Evolutionary conservation across 352 stramenopile species (phyloP).

Genomic region (Stramenopiles sp.): DNA sequence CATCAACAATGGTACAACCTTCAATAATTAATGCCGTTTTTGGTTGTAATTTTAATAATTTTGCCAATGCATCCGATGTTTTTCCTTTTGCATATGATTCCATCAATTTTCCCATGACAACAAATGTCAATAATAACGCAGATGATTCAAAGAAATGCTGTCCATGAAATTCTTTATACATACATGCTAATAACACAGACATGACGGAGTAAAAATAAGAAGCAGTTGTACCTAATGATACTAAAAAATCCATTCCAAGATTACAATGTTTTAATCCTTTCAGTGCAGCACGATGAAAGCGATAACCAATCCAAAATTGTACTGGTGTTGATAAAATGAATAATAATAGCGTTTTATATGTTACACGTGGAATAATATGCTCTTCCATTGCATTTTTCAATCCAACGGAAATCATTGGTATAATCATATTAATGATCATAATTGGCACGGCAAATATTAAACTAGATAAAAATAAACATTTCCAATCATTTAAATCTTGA

Average conservation of each 20-base stretch:
- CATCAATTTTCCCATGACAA: slow-evolving; percentile 92
- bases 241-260: slow-evolving; percentile 88
- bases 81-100: slow-evolving; percentile 72
- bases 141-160: slow-evolving; percentile 86
- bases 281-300: slow-evolving; percentile 80
- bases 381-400: slow-evolving; percentile 42
- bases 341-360: slow-evolving; percentile 44
- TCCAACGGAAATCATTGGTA: slow-evolving; percentile 39
- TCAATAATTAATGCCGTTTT: slow-evolving; percentile 42
- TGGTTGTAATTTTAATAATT: slow-evolving; percentile 82
- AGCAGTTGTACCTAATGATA: slow-evolving; percentile 82
- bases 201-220: slow-evolving; percentile 85
- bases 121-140: slow-evolving; percentile 92
- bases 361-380: slow-evolving; percentile 42
- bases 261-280: slow-evolving; percentile 61
- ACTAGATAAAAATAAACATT: slow-evolving; percentile 52
- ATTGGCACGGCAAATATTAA: slow-evolving; percentile 78
- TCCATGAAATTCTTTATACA: background rate
- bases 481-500: slow-evolving; percentile 49
- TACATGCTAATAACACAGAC: slow-evolving; percentile 35
- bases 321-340: slow-evolving; percentile 68
- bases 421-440: slow-evolving; percentile 67
- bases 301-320: slow-evolving; percentile 71
- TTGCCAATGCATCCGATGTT: slow-evolving; percentile 78
- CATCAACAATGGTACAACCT: background rate